Percentiles rank a stretch among this genome's conserved stretches.
Evolutionary conservation across 805 yeast genomes (phyloP).

Genomic region (Suhomyces kilbournensis): DNA sequence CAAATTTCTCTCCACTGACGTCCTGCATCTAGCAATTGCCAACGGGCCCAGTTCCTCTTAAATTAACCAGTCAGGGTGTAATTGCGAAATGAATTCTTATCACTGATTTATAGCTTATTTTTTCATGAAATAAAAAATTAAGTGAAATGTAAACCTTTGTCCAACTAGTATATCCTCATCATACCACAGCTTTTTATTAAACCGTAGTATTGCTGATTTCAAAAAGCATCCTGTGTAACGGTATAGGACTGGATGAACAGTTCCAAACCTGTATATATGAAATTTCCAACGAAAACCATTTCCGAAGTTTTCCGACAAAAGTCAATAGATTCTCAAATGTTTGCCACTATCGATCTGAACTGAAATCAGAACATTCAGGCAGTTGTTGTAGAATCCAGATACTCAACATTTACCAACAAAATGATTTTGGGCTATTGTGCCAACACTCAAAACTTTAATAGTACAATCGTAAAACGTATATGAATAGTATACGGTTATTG

Average conservation of each 20-base stretch:
- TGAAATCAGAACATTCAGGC: neutral
- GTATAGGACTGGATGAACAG: neutral
- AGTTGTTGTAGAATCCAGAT: neutral
- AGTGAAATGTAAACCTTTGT: too few species aligned
- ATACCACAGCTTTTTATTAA: too few species aligned
- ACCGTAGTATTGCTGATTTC: neutral
- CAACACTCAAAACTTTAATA: neutral
- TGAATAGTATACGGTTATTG: neutral
- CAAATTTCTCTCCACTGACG: neutral
- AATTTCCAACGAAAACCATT: too few species aligned
- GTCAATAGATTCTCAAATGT: too few species aligned
- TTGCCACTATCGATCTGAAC: neutral
- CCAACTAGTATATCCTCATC: too few species aligned
- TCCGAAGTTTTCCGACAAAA: too few species aligned
- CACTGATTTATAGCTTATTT: neutral
- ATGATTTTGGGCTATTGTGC: too few species aligned
- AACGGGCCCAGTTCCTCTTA: neutral
- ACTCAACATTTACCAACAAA: neutral
- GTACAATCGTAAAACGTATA: neutral
- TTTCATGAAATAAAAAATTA: neutral
- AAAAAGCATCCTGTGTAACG: neutral
- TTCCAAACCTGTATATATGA: too few species aligned
- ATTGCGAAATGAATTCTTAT: neutral
- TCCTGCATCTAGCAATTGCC: neutral
- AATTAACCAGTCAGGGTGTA: neutral